Percentiles rank a stretch among this genome's conserved stretches.
Conservation (phyloP, 1,284 basidiomycete species). For the Cutaneotrichosporon curvatum region DNA sequence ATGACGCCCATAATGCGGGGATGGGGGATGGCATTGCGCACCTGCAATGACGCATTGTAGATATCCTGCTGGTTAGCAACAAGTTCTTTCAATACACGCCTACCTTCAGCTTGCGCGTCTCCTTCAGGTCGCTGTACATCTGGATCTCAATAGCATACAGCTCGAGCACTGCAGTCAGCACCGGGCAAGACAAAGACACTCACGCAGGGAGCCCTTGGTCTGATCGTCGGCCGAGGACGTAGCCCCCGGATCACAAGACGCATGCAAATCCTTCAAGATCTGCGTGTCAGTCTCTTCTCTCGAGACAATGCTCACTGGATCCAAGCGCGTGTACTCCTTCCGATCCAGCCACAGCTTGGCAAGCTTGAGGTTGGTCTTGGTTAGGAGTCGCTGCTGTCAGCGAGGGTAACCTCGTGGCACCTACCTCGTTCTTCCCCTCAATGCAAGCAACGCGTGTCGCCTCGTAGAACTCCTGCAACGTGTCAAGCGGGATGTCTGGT, state of each 20-base stretch:
- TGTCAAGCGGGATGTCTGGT: slow-evolving; percentile 67
- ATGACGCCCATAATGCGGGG: slow-evolving; percentile 98
- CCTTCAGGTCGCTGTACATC: slow-evolving; percentile 95
- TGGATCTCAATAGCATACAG: slow-evolving; percentile 98
- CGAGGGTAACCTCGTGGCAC: slow-evolving; percentile 16
- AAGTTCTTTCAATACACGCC: neutral
- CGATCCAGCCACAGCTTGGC: slow-evolving; percentile 96
- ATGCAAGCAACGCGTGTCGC: slow-evolving; percentile 81
- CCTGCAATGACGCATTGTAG: slow-evolving; percentile 86
- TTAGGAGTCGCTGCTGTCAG: slow-evolving; percentile 66
- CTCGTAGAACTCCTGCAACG: slow-evolving; percentile 91
- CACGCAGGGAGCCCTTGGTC: slow-evolving; percentile 44
- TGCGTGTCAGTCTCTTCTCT: slow-evolving; percentile 11
- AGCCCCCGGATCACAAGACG: slow-evolving; percentile 43
- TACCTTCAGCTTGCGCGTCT: slow-evolving; percentile 91
- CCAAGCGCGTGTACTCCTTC: slow-evolving; percentile 78
- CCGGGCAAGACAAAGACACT: slow-evolving; percentile 6
- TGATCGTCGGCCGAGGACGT: slow-evolving; percentile 46
- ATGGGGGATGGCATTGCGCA: slow-evolving; percentile 95
- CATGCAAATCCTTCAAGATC: slow-evolving; percentile 49
- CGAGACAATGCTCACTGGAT: slow-evolving; percentile 54
- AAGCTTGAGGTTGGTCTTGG: slow-evolving; percentile 93
- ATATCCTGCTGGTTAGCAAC: slow-evolving; percentile 62
- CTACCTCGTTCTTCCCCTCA: slow-evolving; percentile 91
- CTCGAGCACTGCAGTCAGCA: slow-evolving; percentile 60